Evolutionary conservation across 306 rosid species (phyloP), one percentile per base, ranked within the genome.

Genomic region (Prunus mongolica): DNA sequence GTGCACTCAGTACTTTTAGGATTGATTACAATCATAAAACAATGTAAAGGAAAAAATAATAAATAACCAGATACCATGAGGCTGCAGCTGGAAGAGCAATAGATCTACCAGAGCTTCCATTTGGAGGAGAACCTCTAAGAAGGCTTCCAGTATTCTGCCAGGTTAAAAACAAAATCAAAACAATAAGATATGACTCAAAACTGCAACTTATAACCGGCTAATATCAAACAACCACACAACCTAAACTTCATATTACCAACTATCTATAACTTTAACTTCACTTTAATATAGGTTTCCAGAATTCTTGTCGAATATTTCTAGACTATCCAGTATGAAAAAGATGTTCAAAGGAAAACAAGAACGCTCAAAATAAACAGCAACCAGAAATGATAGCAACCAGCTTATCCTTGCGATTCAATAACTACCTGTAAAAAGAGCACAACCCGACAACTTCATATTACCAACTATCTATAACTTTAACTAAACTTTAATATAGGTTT

Each of bases 41-140:
- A 50, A 67, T 25, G 46, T 46, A 15, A 74, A 67, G n/a, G 34
- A 71, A 66, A 58, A 75, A 47, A 78, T 38, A 74, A 69, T 34
- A 67, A 74, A 80, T 52, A 63, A 69, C 57, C 24, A 69, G 78
- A 75, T 88, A 91, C 97, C 98, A 89, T 76, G 97, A 87, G 67
- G 89, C 84, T 46, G 91, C 89, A 41, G 93, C 82, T 61, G 96
- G 88, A 49, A 96, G 96, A 58, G 80, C 78, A 19, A 86, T 18
- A 69, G 88, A 84, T 70, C 84, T 88, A 67, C 82, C 90, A 70
- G 90, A 73, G 77, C 81, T 85, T 79, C 87, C 96, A 81, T 86
- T 85, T 61, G 98, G 89, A 82, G 94, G 93, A 75, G 93, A 90
- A 80, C 82, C 89, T 84, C 83, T 85, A 75, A 69, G 50, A 8